A percentile compares a stretch with the other conserved stretches of the same genome.
Conservation (phyloP, 495 filamentous ascomycete species). For the Recurvomyces mirabilis region DNA sequence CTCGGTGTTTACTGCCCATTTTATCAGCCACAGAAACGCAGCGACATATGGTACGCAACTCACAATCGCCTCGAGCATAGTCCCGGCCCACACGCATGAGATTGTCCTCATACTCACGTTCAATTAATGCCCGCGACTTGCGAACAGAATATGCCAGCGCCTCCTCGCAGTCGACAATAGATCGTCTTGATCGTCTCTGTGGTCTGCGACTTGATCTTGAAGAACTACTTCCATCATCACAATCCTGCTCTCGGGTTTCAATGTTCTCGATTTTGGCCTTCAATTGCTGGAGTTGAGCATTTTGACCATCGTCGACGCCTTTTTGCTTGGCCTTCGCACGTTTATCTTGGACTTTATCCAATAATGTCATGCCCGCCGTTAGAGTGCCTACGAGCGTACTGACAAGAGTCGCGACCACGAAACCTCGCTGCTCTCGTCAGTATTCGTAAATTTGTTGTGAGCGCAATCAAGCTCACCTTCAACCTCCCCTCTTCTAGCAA, state of each 20-base stretch:
- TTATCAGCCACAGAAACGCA: slow-evolving; percentile 1
- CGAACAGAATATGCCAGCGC: background rate
- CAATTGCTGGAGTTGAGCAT: slow-evolving; percentile 35
- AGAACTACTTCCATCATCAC: no score
- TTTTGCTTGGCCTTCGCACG: slow-evolving; percentile 15
- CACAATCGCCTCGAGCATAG: slow-evolving; percentile 26
- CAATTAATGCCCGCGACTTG: slow-evolving; percentile 22
- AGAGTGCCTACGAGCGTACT: slow-evolving; percentile 28
- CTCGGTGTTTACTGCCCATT: slow-evolving; percentile 21
- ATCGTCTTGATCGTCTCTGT: background rate
- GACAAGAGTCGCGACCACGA: slow-evolving; percentile 29
- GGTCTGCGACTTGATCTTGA: background rate
- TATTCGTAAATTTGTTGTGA: background rate
- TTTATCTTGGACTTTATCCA: slow-evolving; percentile 21
- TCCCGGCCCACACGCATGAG: slow-evolving; percentile 22
- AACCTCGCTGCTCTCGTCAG: slow-evolving; percentile 11
- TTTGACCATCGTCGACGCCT: slow-evolving; percentile 22
- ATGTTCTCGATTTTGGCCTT: slow-evolving; percentile 29
- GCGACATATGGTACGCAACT: slow-evolving; percentile 1
- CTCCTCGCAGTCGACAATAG: slow-evolving; percentile 1
- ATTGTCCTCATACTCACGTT: slow-evolving; percentile 23
- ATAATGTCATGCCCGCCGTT: slow-evolving; percentile 24
- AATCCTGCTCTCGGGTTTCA: background rate
- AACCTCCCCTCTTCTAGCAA: background rate
- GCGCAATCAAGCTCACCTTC: background rate